Evolutionary conservation across 2,329 filamentous ascomycete species (phyloP).

Genomic region (Pseudogymnoascus sp.): DNA sequence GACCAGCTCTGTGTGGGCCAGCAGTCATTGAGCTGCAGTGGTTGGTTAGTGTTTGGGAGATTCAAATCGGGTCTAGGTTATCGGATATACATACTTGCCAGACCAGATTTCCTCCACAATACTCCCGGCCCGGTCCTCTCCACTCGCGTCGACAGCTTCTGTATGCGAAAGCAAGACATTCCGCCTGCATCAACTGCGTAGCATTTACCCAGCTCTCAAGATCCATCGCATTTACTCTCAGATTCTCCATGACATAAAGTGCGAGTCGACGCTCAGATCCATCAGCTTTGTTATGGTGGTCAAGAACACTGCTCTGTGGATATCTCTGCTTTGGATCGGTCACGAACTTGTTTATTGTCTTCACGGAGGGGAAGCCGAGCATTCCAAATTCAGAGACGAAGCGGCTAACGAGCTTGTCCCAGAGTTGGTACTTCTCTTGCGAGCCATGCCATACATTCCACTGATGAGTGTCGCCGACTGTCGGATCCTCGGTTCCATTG

Average conservation of each 20-base stretch:
- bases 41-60: neutral
- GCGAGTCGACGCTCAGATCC: conserved; percentile 78
- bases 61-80: conserved; percentile 22
- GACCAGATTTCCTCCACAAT: conserved; percentile 65
- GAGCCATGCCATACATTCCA: conserved; percentile 71
- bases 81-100: conserved; percentile 42
- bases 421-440: conserved; percentile 82
- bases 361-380: conserved; percentile 66
- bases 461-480: conserved; percentile 47
- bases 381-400: conserved; percentile 92
- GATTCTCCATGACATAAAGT: conserved; percentile 79
- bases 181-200: conserved; percentile 59
- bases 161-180: conserved; percentile 55
- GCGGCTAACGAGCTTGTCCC: conserved; percentile 69
- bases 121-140: conserved; percentile 59
- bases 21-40: conserved; percentile 62
- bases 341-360: conserved; percentile 71
- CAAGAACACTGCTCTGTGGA: conserved; percentile 72
- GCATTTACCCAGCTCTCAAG: conserved; percentile 60
- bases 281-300: conserved; percentile 89
- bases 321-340: conserved; percentile 57
- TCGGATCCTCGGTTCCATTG: conserved; percentile 52
- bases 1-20: conserved; percentile 72
- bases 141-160: conserved; percentile 65
- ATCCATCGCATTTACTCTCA: conserved; percentile 54